phyloP scores from a whole-genome alignment of 1,284 basidiomycete genomes.

The Ceratobasidium sp. region DNA sequence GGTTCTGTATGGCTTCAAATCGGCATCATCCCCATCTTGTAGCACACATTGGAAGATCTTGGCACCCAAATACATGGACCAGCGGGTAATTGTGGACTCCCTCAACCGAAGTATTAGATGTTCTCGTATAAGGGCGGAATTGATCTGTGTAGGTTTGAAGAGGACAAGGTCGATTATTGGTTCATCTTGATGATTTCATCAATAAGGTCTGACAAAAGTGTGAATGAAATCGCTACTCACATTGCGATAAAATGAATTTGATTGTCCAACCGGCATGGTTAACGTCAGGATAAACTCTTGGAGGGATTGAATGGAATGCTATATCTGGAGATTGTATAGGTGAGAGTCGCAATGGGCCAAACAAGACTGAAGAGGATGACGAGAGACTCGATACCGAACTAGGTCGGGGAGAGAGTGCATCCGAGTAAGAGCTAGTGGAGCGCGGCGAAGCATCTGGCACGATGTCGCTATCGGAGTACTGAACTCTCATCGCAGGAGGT shows the following conservation, averaged over 20 bases:
- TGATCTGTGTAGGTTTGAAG: background rate
- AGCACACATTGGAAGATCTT: background rate
- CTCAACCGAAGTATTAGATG: background rate
- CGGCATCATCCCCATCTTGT: background rate
- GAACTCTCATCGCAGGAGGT: background rate
- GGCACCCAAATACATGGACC: conserved; percentile 11
- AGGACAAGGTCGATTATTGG: background rate
- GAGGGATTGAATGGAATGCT: background rate
- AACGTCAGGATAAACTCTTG: background rate
- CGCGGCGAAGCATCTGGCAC: background rate
- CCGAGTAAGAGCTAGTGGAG: background rate
- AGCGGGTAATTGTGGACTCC: background rate
- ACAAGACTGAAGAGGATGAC: background rate
- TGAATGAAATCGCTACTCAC: background rate
- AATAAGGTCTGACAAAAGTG: background rate
- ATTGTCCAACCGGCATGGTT: background rate
- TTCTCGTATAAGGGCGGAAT: background rate
- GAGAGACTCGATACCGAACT: background rate
- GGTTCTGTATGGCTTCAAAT: background rate
- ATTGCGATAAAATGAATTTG: conserved; percentile 26
- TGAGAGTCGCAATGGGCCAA: background rate
- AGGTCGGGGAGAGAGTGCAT: background rate
- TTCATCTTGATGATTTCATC: background rate
- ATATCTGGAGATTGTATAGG: background rate
- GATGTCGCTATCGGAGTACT: background rate